These are phyloP conservation scores for Claviceps sp. DNA, from an alignment of 2,329 filamentous ascomycete species.

Conservation along the genomic window DNA sequence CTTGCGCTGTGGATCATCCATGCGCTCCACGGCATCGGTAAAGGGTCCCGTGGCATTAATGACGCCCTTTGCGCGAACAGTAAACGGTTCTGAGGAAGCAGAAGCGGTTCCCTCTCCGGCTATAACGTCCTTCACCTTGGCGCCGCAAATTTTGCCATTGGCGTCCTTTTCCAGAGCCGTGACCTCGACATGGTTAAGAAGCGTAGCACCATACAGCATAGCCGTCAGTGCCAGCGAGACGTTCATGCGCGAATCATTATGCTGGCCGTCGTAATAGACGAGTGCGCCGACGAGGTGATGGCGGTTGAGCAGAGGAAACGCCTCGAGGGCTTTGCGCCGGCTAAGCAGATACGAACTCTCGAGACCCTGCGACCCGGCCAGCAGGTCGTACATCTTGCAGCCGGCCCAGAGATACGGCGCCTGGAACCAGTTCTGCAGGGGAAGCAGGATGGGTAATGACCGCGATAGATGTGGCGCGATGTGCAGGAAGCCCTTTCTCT, in stretches of 20 bases:
- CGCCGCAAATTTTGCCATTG: conserved; percentile 55
- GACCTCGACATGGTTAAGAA: conserved; percentile 72
- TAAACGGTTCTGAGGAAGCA: conserved; percentile 41
- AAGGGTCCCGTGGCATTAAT: conserved; percentile 80
- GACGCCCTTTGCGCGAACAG: conserved; percentile 64
- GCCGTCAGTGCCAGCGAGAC: conserved; percentile 71
- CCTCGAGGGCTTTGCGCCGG: conserved; percentile 61
- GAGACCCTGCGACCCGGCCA: conserved; percentile 70
- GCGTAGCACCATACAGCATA: conserved; percentile 63
- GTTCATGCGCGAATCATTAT: conserved; percentile 83
- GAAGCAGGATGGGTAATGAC: conserved; percentile 75
- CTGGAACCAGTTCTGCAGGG: conserved; percentile 73
- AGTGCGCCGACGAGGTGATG: conserved; percentile 62
- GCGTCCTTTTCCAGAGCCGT: conserved; percentile 60
- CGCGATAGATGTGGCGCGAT: conserved; percentile 70
- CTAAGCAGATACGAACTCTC: conserved; percentile 74
- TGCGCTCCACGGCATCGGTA: conserved; percentile 64
- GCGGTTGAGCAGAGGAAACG: conserved; percentile 66
- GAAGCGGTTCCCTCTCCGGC: conserved; percentile 33
- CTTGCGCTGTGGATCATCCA: conserved; percentile 57
- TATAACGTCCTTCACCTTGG: conserved; percentile 39
- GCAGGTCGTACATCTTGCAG: conserved; percentile 67
- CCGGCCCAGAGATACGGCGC: conserved; percentile 60
- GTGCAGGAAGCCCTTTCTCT: conserved; percentile 72
- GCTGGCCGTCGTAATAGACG: conserved; percentile 78